Evolutionary conservation across 2,329 filamentous ascomycete species (phyloP), one percentile per base, ranked within the genome.

Genomic region (Pseudogymnoascus sp.): DNA sequence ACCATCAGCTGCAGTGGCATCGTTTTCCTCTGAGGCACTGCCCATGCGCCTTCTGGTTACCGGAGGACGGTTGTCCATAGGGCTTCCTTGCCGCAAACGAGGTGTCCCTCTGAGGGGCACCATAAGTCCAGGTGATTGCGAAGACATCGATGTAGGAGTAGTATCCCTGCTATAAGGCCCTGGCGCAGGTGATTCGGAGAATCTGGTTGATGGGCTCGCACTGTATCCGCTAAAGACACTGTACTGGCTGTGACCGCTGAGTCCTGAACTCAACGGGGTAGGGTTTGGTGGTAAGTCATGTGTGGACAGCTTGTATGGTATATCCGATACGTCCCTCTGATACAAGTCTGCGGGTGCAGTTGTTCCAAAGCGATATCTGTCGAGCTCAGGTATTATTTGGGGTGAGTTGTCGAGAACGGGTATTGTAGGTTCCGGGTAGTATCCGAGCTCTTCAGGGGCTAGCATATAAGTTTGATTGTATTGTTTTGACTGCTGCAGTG

Each of bases 61-160:
- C 0, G 85, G 84, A 8, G 85, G 84, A 63, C 84, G 77, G 58
- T 76, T 82, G 63, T 79, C 73, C 57, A 78, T 75, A 53, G 80
- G 83, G 68, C 82, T 87, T 60, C 74, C 75, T 71, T 84, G 82
- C 66, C 79, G 79, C 62, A 72, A 69, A 66, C 61, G 60, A 58
- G 76, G 74, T 25, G 72, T 66, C 15, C 64, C 43, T 35, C 69
- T 71, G 12, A 78, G 66, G 70, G 77, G 64, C 74, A 78, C 64
- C 71, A 83, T 73, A 4, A 87, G 72, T 2, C 83, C 81, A 3
- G 89, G 87, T 14, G 88, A 91, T 67, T 88, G 86, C 1, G 89
- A 91, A 6, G 86, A 88, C 64, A 89, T 85, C 8, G 89, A 91
- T 4, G 88, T 91, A 6, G 89, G 89, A 2, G 89, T 91, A 0